phyloP scores from a whole-genome alignment of 2,329 filamentous ascomycete genomes.

The Grosmannia serpens region DNA sequence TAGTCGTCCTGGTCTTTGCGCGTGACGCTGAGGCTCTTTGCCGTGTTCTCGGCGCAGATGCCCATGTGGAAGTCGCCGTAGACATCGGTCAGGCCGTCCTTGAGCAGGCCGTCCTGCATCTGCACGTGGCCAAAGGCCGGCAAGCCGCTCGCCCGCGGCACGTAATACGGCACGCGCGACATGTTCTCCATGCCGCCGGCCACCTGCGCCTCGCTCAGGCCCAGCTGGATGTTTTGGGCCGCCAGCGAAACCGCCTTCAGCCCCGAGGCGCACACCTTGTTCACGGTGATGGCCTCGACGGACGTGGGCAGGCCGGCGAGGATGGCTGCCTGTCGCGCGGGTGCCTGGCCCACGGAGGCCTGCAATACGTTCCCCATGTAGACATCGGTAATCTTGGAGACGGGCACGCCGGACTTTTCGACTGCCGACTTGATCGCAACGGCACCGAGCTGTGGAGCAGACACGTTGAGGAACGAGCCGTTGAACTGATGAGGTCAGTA shows the following conservation, averaged over 20 bases:
- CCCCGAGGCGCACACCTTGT: constrained; percentile 96
- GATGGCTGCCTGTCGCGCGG: constrained; percentile 80
- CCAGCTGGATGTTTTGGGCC: constrained; percentile 89
- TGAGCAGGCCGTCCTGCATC: constrained; percentile 84
- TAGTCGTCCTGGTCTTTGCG: constrained; percentile 85
- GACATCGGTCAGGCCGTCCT: constrained; percentile 90
- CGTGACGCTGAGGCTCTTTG: constrained; percentile 71
- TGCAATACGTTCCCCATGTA: constrained; percentile 97
- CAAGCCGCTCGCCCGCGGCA: constrained; percentile 68
- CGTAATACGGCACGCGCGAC: constrained; percentile 85
- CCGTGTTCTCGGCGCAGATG: constrained; percentile 88
- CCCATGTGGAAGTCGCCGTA: constrained; percentile 98
- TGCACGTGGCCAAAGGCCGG: constrained; percentile 80
- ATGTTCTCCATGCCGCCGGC: constrained; percentile 99
- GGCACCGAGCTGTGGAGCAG: constrained; percentile 80
- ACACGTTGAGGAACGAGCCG: constrained; percentile 71
- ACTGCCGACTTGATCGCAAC: constrained; percentile 86
- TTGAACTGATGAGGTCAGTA: constrained; percentile 58
- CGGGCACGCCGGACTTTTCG: constrained; percentile 71
- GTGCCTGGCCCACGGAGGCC: constrained; percentile 74
- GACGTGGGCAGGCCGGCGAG: constrained; percentile 74
- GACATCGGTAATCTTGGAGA: constrained; percentile 74
- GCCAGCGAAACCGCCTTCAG: constrained; percentile 86
- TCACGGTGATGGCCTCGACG: constrained; percentile 84
- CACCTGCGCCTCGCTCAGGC: constrained; percentile 75